These are phyloP conservation scores for Lactarius evosmus DNA, from an alignment of 768 basidiomycete genomes.

Conservation along the genomic window DNA sequence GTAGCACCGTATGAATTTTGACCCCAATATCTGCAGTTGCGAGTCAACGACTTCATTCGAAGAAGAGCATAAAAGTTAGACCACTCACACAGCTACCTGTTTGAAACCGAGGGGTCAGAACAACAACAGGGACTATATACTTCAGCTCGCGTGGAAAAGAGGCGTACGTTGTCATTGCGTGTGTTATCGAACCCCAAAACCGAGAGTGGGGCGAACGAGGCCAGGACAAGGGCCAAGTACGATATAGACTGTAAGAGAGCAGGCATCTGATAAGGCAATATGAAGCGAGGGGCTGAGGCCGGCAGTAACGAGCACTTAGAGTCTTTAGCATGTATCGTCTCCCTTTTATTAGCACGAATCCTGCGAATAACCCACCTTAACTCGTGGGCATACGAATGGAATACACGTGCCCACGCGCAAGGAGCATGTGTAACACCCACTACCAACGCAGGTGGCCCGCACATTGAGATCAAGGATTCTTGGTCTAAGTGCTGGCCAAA, in stretches of 20 bases:
- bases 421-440: not conserved
- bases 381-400: not conserved
- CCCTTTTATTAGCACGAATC: not conserved
- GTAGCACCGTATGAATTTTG: constrained; percentile 60
- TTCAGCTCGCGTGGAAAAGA: not conserved
- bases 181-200: constrained; percentile 37
- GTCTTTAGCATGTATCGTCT: not conserved
- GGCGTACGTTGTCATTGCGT: constrained; percentile 40
- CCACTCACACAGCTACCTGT: constrained; percentile 34
- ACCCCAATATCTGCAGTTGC: constrained; percentile 47
- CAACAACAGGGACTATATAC: not conserved
- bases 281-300: not conserved
- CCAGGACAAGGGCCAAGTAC: not conserved
- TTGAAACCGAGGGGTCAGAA: constrained; percentile 6
- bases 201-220: not conserved
- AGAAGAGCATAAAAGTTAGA: not conserved
- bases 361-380: not conserved
- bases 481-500: not conserved
- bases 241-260: not conserved
- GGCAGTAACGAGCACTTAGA: not conserved
- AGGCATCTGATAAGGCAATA: not conserved
- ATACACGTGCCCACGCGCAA: not conserved
- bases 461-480: not conserved
- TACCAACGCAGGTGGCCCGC: not conserved
- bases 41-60: not conserved